Conservation (phyloP, 2,329 filamentous ascomycete species). For the Clarireedia sp. region DNA sequence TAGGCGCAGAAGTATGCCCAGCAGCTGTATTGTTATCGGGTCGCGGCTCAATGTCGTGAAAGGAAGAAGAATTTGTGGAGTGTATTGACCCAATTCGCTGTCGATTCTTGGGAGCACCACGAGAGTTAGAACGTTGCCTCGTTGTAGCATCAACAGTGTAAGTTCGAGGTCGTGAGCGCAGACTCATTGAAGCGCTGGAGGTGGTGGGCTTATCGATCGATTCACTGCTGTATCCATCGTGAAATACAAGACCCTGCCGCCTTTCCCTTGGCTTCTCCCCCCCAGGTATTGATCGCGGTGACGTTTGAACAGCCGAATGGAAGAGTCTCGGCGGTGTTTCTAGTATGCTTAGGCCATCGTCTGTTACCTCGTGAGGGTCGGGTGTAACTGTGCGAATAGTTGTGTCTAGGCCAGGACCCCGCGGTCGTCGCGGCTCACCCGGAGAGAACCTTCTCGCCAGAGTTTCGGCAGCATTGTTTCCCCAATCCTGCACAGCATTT, state of each 20-base stretch:
- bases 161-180: slow-evolving; percentile 39
- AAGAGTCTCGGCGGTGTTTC: slow-evolving; percentile 1
- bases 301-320: slow-evolving; percentile 36
- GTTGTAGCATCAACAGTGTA: slow-evolving; percentile 38
- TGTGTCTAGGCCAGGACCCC: slow-evolving; percentile 29
- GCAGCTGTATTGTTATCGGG: slow-evolving; percentile 35
- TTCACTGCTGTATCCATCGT: slow-evolving; percentile 44
- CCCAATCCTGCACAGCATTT: slow-evolving; percentile 25
- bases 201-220: slow-evolving; percentile 16
- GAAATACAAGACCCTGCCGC: slow-evolving; percentile 54
- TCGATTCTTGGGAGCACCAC: slow-evolving; percentile 39
- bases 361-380: slow-evolving; percentile 37
- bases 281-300: slow-evolving; percentile 40
- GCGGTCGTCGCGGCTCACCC: slow-evolving; percentile 21
- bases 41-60: slow-evolving; percentile 39
- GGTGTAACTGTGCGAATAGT: slow-evolving; percentile 61
- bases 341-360: slow-evolving; percentile 15
- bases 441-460: slow-evolving; percentile 18
- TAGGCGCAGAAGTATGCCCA: slow-evolving; percentile 28
- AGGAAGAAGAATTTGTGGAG: slow-evolving; percentile 48
- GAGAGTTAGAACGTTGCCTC: slow-evolving; percentile 31
- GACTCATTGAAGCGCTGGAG: slow-evolving; percentile 21
- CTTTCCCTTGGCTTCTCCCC: slow-evolving; percentile 34
- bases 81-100: slow-evolving; percentile 65
- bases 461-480: slow-evolving; percentile 24